Evolutionary conservation across 177 flowering plant genomes (phyloP).

Genomic region (Tripterygium wilfordii): DNA sequence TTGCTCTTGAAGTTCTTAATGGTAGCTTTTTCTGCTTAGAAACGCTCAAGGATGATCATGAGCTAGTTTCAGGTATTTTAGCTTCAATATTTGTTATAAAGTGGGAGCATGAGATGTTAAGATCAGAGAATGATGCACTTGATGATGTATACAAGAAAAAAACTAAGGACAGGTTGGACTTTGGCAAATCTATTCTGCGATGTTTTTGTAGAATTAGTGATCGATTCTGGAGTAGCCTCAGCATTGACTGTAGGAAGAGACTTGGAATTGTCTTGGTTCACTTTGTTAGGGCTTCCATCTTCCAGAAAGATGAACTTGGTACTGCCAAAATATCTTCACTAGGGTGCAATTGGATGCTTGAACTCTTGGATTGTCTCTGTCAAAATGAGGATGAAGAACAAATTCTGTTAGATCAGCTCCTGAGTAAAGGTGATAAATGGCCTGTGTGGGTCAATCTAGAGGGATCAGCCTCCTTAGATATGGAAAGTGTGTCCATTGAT

Average conservation of each 20-base stretch:
- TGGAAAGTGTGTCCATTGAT: conserved; percentile 15
- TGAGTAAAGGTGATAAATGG: conserved; percentile 44
- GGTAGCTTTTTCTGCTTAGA: conserved; percentile 55
- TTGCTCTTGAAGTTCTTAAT: conserved; percentile 64
- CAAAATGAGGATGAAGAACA: conserved; percentile 53
- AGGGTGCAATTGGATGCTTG: conserved; percentile 56
- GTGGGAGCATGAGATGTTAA: conserved; percentile 58
- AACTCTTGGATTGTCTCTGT: conserved; percentile 47
- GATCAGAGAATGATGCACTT: conserved; percentile 13
- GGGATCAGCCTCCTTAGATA: conserved; percentile 22
- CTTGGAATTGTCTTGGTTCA: conserved; percentile 41
- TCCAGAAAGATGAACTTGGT: conserved; percentile 24
- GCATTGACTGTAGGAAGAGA: conserved; percentile 17
- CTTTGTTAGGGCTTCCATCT: conserved; percentile 46
- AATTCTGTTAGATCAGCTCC: conserved; percentile 52
- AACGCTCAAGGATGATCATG: conserved; percentile 33
- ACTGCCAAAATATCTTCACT: conserved; percentile 31
- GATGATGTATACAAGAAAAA: conserved; percentile 18
- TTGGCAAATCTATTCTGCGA: conserved; percentile 44
- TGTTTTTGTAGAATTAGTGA: conserved; percentile 32
- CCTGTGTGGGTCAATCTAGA: conserved; percentile 51
- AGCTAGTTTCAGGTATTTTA: conserved; percentile 43
- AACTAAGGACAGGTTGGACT: conserved; percentile 20
- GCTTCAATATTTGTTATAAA: conserved; percentile 59
- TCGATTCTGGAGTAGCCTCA: conserved; percentile 37